phyloP scores from a whole-genome alignment of 768 basidiomycete species.

The Naematelia aurantialba region DNA sequence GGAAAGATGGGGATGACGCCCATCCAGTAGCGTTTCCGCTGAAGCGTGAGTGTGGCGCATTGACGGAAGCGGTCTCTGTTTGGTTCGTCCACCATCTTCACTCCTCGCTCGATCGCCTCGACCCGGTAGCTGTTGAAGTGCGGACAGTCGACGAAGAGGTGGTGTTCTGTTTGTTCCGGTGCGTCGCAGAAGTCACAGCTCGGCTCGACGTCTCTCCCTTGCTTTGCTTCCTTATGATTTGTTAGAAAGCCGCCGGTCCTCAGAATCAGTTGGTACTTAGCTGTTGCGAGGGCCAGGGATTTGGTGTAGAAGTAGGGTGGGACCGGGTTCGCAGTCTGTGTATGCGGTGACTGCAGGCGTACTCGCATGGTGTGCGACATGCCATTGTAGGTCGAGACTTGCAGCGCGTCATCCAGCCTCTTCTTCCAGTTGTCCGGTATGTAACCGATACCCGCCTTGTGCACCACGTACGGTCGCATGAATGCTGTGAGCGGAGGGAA shows the following conservation, averaged over 20 bases:
- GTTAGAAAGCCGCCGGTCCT: background rate
- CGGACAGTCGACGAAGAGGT: conserved; percentile 15
- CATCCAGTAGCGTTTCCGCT: too few relatives aligned
- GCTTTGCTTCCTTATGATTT: background rate
- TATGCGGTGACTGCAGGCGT: background rate
- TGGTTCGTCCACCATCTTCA: too few relatives aligned
- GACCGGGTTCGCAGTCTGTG: background rate
- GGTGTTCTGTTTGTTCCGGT: conserved; percentile 1
- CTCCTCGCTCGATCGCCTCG: background rate
- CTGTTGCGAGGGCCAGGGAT: background rate
- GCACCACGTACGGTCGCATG: conserved; percentile 11
- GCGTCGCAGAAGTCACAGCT: background rate
- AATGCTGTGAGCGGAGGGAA: conserved; percentile 14
- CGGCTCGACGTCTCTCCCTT: background rate
- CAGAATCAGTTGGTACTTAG: background rate
- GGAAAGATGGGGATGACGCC: too few relatives aligned
- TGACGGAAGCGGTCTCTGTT: too few relatives aligned
- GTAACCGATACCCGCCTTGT: background rate
- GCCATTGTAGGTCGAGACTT: too few relatives aligned
- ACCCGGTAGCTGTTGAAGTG: background rate
- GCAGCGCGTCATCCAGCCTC: background rate
- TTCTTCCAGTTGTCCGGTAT: conserved; percentile 15
- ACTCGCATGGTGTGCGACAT: too few relatives aligned
- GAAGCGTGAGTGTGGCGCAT: too few relatives aligned
- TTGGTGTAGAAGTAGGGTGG: background rate